Conservation (phyloP, 768 basidiomycete species). For the Pleurotus tuoliensis region DNA sequence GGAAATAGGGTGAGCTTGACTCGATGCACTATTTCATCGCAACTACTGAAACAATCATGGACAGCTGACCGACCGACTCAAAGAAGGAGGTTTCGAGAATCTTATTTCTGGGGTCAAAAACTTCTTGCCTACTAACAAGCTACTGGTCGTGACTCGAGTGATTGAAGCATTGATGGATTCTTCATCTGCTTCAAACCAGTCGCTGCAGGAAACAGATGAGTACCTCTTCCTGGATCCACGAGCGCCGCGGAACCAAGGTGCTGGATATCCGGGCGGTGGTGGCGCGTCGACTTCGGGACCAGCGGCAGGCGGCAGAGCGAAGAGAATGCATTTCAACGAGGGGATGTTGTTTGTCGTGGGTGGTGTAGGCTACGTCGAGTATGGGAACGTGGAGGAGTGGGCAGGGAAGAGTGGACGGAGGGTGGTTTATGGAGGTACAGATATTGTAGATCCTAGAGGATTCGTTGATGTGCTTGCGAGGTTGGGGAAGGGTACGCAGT, state of each 20-base stretch:
- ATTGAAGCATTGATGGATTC: constrained; percentile 98
- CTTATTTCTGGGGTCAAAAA: constrained; percentile 97
- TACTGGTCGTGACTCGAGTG: constrained; percentile 87
- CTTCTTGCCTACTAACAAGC: constrained; percentile 92
- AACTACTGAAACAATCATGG: neutral
- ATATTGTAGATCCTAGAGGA: constrained; percentile 85
- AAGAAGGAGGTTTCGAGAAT: constrained; percentile 96
- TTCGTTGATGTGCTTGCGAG: constrained; percentile 73
- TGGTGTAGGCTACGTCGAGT: constrained; percentile 96
- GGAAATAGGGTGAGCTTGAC: constrained; percentile 69
- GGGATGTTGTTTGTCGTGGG: constrained; percentile 93
- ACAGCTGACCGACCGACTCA: constrained; percentile 82
- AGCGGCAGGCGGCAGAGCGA: constrained; percentile 23
- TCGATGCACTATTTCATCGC: no score
- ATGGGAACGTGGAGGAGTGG: constrained; percentile 96
- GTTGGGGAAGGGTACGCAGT: constrained; percentile 35
- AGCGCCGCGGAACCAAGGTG: constrained; percentile 51
- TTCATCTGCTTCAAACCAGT: constrained; percentile 88
- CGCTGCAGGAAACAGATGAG: constrained; percentile 94
- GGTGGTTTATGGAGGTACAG: constrained; percentile 93
- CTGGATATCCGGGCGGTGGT: constrained; percentile 47
- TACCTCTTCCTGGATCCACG: constrained; percentile 93
- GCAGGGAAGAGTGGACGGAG: constrained; percentile 75
- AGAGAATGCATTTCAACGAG: constrained; percentile 78
- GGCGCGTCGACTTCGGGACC: constrained; percentile 5